Evolutionary conservation across 208 protist genomes (phyloP), one percentile per base, ranked within the genome.

Genomic region (Crithidia brevicula): DNA sequence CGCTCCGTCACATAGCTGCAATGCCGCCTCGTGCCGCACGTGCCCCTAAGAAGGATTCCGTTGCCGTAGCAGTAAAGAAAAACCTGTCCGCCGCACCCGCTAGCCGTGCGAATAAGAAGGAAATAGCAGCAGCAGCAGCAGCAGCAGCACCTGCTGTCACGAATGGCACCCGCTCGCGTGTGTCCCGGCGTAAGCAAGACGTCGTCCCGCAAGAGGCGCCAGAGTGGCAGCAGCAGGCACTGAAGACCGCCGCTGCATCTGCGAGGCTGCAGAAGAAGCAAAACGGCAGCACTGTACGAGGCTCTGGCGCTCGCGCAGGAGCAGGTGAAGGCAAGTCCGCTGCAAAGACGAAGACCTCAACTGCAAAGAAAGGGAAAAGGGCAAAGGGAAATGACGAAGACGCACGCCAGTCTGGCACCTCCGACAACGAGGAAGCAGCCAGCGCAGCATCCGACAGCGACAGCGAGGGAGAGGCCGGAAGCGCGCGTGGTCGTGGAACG

Each of bases 211-310:
- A 77, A 38, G 59, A 77, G 2, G 34, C 65, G 3, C 76, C 76
- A 15, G 68, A 60, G 28, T 80, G 74, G 74, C 74, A 80, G 43
- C 64, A 67, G 58, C 47, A 67, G 51, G 74, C 63, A 9, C 33
- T 80, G 13, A 64, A 67, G 28, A 64, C 70, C 9, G 74, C 63
- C 8, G 73, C 67, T 4, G 58, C 59, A 7, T 25, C 25, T 8
- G 34, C 67, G 36, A 59, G 49, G 53, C 62, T 65, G 4, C 9
- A 46, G 10, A 4, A 16, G 27, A 63, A 63, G 49, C 57, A 46
- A n/a, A n/a, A n/a, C n/a, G n/a, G n/a, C n/a, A n/a, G n/a, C n/a
- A n/a, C n/a, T n/a, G n/a, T n/a, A n/a, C n/a, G n/a, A n/a, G n/a
- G n/a, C n/a, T n/a, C n/a, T n/a, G n/a, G n/a, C n/a, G n/a, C n/a